Evolutionary conservation across 805 yeast genomes (phyloP).

Genomic region (Ogataea ramenticola): DNA sequence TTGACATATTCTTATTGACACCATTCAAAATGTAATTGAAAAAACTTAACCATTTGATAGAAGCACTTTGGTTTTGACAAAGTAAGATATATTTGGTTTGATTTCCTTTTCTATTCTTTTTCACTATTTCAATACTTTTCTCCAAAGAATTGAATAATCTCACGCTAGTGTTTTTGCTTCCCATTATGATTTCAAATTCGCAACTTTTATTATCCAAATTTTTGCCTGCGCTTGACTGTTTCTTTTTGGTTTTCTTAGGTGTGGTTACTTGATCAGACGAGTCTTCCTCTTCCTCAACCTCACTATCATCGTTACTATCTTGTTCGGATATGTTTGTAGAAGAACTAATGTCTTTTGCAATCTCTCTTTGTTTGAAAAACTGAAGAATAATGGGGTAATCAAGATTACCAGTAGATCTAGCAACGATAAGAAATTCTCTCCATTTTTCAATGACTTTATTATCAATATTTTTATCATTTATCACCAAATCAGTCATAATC

Average conservation of each 20-base stretch:
- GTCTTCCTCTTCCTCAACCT: not conserved
- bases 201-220: not conserved
- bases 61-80: conserved; percentile 42
- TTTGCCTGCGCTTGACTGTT: no score
- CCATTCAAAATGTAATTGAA: conserved; percentile 39
- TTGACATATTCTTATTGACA: conserved; percentile 3
- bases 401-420: conserved; percentile 49
- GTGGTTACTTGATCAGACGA: no score
- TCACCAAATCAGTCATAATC: conserved; percentile 29
- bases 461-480: conserved; percentile 30
- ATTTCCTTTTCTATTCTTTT: conserved; percentile 6
- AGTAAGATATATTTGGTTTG: conserved; percentile 40
- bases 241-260: no score
- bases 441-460: conserved; percentile 63
- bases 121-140: conserved; percentile 53
- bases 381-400: conserved; percentile 54
- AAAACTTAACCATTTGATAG: conserved; percentile 60
- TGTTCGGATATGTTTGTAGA: not conserved
- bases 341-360: conserved; percentile 11
- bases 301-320: conserved; percentile 5
- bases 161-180: conserved; percentile 26
- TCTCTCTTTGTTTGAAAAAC: conserved; percentile 44
- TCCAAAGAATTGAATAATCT: conserved; percentile 61
- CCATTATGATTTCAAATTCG: conserved; percentile 14
- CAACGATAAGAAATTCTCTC: conserved; percentile 72